phyloP scores from a whole-genome alignment of 1,284 basidiomycete species.

The Calocybe gambosa region DNA sequence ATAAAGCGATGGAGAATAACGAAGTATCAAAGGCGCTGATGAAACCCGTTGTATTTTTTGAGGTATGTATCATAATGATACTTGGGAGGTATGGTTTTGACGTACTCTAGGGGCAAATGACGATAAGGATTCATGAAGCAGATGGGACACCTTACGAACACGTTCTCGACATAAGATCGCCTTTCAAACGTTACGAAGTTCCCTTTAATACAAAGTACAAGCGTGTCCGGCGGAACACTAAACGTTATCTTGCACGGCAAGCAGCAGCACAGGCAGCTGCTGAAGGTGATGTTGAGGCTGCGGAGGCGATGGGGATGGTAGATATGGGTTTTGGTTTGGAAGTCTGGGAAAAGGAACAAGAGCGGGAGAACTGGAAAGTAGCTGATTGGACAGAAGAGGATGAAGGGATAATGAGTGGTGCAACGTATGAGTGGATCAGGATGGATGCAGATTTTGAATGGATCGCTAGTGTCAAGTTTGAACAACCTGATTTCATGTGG shows the following conservation, averaged over 20 bases:
- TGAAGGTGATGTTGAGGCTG: slow-evolving; percentile 84
- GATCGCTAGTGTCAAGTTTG: slow-evolving; percentile 89
- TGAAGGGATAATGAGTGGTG: slow-evolving; percentile 87
- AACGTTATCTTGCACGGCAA: slow-evolving; percentile 91
- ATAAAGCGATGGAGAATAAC: slow-evolving; percentile 59
- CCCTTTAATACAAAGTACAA: slow-evolving; percentile 99
- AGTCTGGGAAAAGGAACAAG: slow-evolving; percentile 93
- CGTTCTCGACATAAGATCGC: slow-evolving; percentile 84
- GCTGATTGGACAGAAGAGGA: slow-evolving; percentile 98
- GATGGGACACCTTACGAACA: slow-evolving; percentile 99
- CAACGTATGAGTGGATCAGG: slow-evolving; percentile 98
- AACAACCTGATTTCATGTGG: slow-evolving; percentile 99
- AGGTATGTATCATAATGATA: slow-evolving; percentile 38
- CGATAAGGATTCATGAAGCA: slow-evolving; percentile 97
- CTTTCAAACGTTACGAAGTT: slow-evolving; percentile 91
- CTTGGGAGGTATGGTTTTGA: slow-evolving; percentile 6
- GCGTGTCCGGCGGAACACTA: slow-evolving; percentile 90
- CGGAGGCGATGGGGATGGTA: slow-evolving; percentile 89
- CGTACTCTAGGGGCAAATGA: slow-evolving; percentile 80
- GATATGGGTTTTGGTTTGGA: slow-evolving; percentile 95
- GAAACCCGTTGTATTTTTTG: slow-evolving; percentile 85
- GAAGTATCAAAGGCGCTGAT: slow-evolving; percentile 62
- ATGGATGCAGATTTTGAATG: slow-evolving; percentile 99
- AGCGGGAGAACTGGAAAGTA: slow-evolving; percentile 92
- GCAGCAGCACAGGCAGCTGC: slow-evolving; percentile 91